Conservation (phyloP, 169 alveolate species). For the Eimeria maxima region DNA sequence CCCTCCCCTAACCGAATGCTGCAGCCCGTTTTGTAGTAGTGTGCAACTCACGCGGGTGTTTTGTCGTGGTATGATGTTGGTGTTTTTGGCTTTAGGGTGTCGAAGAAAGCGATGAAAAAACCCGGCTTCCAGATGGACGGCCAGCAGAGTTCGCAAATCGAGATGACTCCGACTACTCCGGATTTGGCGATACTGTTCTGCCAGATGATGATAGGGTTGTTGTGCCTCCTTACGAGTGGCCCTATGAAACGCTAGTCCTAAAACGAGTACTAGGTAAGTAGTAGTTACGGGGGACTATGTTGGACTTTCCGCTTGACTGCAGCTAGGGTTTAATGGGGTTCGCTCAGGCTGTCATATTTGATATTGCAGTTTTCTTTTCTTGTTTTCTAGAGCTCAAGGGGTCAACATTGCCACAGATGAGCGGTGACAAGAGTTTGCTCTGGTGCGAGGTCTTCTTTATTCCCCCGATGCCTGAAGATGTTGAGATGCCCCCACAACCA, state of each 20-base stretch:
- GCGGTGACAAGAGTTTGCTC: conserved; percentile 72
- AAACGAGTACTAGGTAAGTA: conserved; percentile 66
- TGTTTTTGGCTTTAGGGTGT: conserved; percentile 77
- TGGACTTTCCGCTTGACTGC: neutral
- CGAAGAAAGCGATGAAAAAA: conserved; percentile 83
- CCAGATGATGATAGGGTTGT: neutral
- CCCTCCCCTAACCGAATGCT: neutral
- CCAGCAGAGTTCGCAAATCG: conserved; percentile 82
- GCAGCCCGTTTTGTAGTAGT: neutral
- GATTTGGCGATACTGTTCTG: conserved; percentile 17
- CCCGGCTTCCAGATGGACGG: conserved; percentile 81
- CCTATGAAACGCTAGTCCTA: conserved; percentile 70
- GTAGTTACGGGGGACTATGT: neutral
- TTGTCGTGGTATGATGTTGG: neutral
- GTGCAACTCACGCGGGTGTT: neutral
- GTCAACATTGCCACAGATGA: conserved; percentile 80
- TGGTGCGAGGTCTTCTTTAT: conserved; percentile 87
- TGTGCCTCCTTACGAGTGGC: conserved; percentile 79
- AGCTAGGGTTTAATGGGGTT: neutral
- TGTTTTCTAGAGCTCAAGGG: conserved; percentile 82
- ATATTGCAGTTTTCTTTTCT: neutral
- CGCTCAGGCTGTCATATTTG: neutral
- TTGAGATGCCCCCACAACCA: conserved; percentile 85
- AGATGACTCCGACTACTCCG: conserved; percentile 52
- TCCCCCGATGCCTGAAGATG: conserved; percentile 88